Evolutionary conservation across 129 eudicot genomes (phyloP).

Genomic region (Flaveria linearis): DNA sequence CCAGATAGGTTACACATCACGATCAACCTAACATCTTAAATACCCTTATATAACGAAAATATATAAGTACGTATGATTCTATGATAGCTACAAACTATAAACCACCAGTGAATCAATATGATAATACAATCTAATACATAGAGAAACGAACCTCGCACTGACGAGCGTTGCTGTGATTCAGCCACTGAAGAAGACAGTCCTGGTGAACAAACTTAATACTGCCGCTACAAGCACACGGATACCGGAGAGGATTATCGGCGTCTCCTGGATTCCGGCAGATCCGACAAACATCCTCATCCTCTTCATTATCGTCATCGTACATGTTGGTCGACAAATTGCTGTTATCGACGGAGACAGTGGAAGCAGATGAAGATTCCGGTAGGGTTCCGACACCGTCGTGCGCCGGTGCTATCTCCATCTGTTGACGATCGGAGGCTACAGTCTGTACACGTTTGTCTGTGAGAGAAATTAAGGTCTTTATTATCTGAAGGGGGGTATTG

Average conservation of each 20-base stretch:
- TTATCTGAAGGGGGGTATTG: not conserved
- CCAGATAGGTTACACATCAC: not conserved
- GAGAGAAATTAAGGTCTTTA: too few relatives aligned
- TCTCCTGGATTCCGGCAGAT: conserved; percentile 85
- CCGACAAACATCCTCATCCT: conserved; percentile 79
- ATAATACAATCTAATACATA: not conserved
- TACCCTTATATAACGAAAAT: too few relatives aligned
- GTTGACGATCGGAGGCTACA: conserved; percentile 12
- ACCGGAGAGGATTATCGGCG: conserved; percentile 73
- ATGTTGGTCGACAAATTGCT: not conserved
- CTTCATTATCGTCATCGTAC: conserved; percentile 58
- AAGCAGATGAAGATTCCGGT: conserved; percentile 21
- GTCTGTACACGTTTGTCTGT: not conserved
- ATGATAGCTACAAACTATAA: not conserved
- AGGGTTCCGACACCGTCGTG: conserved; percentile 28
- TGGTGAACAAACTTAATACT: conserved; percentile 88
- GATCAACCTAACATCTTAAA: conserved; percentile 5
- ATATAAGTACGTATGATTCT: too few relatives aligned
- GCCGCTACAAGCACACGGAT: conserved; percentile 89
- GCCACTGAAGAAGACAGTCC: conserved; percentile 91
- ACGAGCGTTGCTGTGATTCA: conserved; percentile 78
- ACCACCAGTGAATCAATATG: not conserved
- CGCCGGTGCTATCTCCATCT: conserved; percentile 53
- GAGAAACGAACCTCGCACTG: conserved; percentile 61
- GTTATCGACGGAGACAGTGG: conserved; percentile 13